Evolutionary conservation across 805 yeast species (phyloP).

Genomic region (Yueomyces sinensis): DNA sequence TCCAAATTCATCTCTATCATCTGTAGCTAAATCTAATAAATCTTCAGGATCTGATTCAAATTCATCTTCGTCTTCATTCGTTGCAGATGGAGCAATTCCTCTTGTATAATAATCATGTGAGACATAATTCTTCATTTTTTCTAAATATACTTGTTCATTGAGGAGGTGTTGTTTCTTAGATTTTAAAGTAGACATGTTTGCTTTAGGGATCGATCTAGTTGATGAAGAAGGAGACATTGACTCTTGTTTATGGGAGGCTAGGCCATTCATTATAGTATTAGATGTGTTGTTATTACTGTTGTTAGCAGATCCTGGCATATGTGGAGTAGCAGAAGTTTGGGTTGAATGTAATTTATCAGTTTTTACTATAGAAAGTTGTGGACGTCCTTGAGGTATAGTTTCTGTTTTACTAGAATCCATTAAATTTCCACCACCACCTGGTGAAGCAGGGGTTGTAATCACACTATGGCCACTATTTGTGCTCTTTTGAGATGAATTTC

Average conservation of each 20-base stretch:
- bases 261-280: not conserved
- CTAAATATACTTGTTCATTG: slow-evolving; percentile 56
- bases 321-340: not conserved
- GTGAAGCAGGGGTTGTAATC: slow-evolving; percentile 1
- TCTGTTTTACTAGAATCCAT: not conserved
- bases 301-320: not conserved
- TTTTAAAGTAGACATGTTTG: not conserved
- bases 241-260: slow-evolving; percentile 2
- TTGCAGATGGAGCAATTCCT: slow-evolving; percentile 33
- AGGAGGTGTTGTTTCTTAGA: slow-evolving; percentile 24
- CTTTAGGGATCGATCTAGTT: slow-evolving; percentile 4
- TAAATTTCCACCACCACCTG: not conserved
- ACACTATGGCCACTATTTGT: slow-evolving; percentile 1
- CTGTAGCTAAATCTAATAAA: slow-evolving; percentile 10
- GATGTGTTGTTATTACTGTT: not conserved
- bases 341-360: not conserved
- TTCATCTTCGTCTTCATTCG: slow-evolving; percentile 23
- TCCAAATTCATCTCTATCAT: slow-evolving; percentile 24
- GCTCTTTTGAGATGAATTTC: slow-evolving; percentile 21
- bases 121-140: slow-evolving; percentile 44
- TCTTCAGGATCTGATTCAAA: slow-evolving; percentile 12
- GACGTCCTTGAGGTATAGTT: not conserved
- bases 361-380: not conserved
- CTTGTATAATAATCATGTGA: slow-evolving; percentile 64
- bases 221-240: slow-evolving; percentile 10